Conservation (phyloP, 2,329 filamentous ascomycete genomes). For the Ophiobolus disseminans region DNA sequence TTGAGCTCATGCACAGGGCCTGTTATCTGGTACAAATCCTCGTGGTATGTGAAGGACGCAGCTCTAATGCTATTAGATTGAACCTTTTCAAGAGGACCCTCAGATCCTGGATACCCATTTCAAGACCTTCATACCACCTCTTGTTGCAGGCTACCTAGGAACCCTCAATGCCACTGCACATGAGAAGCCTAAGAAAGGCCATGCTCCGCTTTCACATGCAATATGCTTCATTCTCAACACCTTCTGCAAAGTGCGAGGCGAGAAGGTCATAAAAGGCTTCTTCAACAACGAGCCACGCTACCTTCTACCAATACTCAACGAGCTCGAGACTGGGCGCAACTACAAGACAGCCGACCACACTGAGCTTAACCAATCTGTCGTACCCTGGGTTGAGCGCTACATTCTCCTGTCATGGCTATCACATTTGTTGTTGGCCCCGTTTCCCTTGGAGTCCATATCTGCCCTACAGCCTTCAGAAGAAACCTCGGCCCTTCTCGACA, state of each 20-base stretch:
- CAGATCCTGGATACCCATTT: constrained; percentile 90
- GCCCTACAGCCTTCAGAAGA: constrained; percentile 44
- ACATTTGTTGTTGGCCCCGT: constrained; percentile 71
- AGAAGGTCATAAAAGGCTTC: constrained; percentile 91
- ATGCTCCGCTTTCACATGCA: constrained; percentile 55
- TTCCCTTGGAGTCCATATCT: constrained; percentile 88
- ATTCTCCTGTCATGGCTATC: constrained; percentile 81
- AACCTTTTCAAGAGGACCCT: constrained; percentile 93
- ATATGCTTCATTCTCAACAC: constrained; percentile 84
- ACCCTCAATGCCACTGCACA: constrained; percentile 58
- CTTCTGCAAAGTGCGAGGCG: constrained; percentile 91
- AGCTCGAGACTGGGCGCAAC: constrained; percentile 68
- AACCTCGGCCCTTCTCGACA: constrained; percentile 45
- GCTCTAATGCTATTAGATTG: constrained; percentile 59
- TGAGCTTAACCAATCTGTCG: constrained; percentile 22
- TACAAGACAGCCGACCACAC: constrained; percentile 17
- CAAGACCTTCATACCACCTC: constrained; percentile 73
- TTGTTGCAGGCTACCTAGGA: constrained; percentile 78
- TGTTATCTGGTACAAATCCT: constrained; percentile 38
- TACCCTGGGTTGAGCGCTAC: constrained; percentile 84
- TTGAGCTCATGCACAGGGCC: constrained; percentile 47
- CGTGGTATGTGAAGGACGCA: neutral
- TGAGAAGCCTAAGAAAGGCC: constrained; percentile 28
- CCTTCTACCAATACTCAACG: constrained; percentile 78
- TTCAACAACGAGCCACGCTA: constrained; percentile 88